Evolutionary conservation across 2,329 filamentous ascomycete species (phyloP), one percentile per base, ranked within the genome.

Genomic region (Talaromyces sp.): DNA sequence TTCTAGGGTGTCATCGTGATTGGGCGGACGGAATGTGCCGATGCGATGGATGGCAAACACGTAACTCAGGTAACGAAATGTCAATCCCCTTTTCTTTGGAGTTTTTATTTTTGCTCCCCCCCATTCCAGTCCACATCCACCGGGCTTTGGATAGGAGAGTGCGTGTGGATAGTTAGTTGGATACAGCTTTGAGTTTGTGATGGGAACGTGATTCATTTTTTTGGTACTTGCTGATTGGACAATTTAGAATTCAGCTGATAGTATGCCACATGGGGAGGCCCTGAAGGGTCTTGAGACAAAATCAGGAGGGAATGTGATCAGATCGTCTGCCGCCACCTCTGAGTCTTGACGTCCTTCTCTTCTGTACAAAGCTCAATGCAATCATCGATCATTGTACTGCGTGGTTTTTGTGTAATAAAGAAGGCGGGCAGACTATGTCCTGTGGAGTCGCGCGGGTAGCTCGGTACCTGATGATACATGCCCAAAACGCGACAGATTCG

Each of bases 391-490:
- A 39, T 35, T 56, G 35, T 35, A 37, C 35, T 56, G 31, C 19
- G 33, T 56, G 31, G 47, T 39, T 19, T 45, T n/a, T 7, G 13
- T 24, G 31, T 13, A 31, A 31, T 50, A 50, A 50, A 54, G 31
- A 31, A 22, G 31, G 31, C 31, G 6, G 19, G 16, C 9, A n/a
- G 13, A 37, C 9, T 54, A 54, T 16, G 11, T 50, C 16, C 50
- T 16, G 49, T 52, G 50, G 24, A 35, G 50, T 11, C 11, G 50
- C 27, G 52, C 52, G 52, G 52, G 7, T 56, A 39, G 52, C 52
- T 56, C 52, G 52, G 52, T 56, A 37, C 31, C n/a, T 56, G 50
- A 56, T 56, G 50, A 56, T 37, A 56, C 50, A 56, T 56, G 52
- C 52, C 52, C 33, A 37, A 56, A 56, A 56, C 52, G 27, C 52